These are phyloP conservation scores for Goffeauzyma gilvescens DNA, from an alignment of 768 basidiomycete species.

Conservation along the genomic window DNA sequence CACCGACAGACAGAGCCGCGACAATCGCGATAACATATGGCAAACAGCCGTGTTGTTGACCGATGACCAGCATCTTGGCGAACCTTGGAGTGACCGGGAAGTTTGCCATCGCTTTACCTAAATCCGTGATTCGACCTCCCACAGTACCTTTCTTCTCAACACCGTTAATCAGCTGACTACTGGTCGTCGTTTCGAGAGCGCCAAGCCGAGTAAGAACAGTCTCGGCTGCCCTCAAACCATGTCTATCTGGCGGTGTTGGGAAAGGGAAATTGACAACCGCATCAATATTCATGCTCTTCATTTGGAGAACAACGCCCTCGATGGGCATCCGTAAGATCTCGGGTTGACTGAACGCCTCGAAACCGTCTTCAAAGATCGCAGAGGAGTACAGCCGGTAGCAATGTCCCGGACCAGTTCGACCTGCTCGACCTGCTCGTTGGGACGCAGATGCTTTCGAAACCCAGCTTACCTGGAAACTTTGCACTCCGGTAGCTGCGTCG, in stretches of 20 bases:
- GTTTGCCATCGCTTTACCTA: constrained; percentile 79
- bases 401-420: constrained; percentile 92
- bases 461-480: constrained; percentile 83
- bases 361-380: constrained; percentile 80
- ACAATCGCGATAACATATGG: constrained; percentile 84
- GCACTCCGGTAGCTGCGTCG: constrained; percentile 61
- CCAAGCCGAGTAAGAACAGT: constrained; percentile 60
- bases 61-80: constrained; percentile 82
- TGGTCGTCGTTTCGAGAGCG: constrained; percentile 42
- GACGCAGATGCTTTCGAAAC: constrained; percentile 84
- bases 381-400: constrained; percentile 95
- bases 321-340: constrained; percentile 92
- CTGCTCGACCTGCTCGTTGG: constrained; percentile 87
- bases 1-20: constrained; percentile 77
- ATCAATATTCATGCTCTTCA: constrained; percentile 99
- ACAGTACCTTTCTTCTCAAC: constrained; percentile 21
- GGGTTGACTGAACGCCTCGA: constrained; percentile 65
- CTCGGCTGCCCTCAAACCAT: constrained; percentile 60
- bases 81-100: constrained; percentile 89
- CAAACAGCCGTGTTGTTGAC: constrained; percentile 67
- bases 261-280: constrained; percentile 93
- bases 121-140: constrained; percentile 58
- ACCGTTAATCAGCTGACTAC: constrained; percentile 22
- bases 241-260: constrained; percentile 78
- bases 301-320: constrained; percentile 87